phyloP scores from a whole-genome alignment of 148 eudicot species.

The Rhododendron ovatum region DNA sequence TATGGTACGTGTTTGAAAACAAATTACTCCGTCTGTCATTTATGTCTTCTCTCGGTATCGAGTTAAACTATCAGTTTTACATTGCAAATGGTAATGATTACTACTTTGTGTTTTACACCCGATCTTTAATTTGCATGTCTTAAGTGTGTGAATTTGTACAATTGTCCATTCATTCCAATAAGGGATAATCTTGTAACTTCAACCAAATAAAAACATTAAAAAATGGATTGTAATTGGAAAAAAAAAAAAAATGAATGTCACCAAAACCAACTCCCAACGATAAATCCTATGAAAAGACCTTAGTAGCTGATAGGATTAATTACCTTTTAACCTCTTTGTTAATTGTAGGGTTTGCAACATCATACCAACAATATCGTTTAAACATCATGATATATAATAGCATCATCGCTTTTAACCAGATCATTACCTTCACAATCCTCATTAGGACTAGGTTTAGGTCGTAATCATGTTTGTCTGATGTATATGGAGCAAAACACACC shows the following conservation, averaged over 20 bases:
- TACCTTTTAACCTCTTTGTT: neutral
- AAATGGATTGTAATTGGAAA: no score
- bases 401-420: slow-evolving; percentile 7
- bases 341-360: neutral
- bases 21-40: no score
- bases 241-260: no score
- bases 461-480: slow-evolving; percentile 24
- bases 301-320: no score
- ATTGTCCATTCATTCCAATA: neutral
- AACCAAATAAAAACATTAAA: neutral
- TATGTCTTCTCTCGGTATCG: no score
- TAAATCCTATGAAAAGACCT: no score
- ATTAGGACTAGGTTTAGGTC: slow-evolving; percentile 9
- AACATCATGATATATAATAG: neutral
- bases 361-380: neutral
- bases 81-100: no score
- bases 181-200: neutral
- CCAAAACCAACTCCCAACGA: no score
- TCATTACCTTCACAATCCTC: slow-evolving; percentile 16
- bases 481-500: neutral
- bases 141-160: neutral
- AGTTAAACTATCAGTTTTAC: no score
- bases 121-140: no score
- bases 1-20: no score
- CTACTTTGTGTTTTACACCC: no score